phyloP scores from a whole-genome alignment of 1,284 basidiomycete species.

The Pseudozyma tsukubaensis region DNA sequence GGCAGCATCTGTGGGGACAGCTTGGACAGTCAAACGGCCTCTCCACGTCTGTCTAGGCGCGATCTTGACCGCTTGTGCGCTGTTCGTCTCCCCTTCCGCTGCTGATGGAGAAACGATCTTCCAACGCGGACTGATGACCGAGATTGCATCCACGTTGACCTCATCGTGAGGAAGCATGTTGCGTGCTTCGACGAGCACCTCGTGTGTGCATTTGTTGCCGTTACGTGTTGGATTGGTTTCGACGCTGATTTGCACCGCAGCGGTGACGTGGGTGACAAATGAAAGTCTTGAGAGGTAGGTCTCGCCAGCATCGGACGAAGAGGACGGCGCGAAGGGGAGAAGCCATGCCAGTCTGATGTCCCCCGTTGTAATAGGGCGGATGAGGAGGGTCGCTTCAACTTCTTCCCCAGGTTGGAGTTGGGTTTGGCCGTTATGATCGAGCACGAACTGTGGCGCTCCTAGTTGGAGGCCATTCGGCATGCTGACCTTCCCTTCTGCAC shows the following conservation, averaged over 20 bases:
- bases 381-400: constrained; percentile 7
- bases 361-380: constrained; percentile 19
- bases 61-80: constrained; percentile 3
- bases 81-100: neutral
- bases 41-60: constrained; percentile 30
- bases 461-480: constrained; percentile 64
- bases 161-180: constrained; percentile 14
- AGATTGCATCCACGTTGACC: constrained; percentile 21
- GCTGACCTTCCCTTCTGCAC: neutral
- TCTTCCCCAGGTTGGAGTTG: constrained; percentile 37
- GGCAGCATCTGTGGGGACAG: neutral
- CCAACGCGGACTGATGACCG: constrained; percentile 32
- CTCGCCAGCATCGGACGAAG: constrained; percentile 22
- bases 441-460: constrained; percentile 1
- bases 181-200: constrained; percentile 26
- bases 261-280: constrained; percentile 17
- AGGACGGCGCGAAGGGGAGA: constrained; percentile 17
- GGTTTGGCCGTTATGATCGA: neutral
- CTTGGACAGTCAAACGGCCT: constrained; percentile 13
- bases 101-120: neutral
- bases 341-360: constrained; percentile 27
- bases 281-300: constrained; percentile 35
- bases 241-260: constrained; percentile 36
- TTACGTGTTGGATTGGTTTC: constrained; percentile 7
- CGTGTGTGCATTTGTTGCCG: constrained; percentile 6